phyloP scores from a whole-genome alignment of 2,329 filamentous ascomycete genomes.

The Botrytis sinoallii region DNA sequence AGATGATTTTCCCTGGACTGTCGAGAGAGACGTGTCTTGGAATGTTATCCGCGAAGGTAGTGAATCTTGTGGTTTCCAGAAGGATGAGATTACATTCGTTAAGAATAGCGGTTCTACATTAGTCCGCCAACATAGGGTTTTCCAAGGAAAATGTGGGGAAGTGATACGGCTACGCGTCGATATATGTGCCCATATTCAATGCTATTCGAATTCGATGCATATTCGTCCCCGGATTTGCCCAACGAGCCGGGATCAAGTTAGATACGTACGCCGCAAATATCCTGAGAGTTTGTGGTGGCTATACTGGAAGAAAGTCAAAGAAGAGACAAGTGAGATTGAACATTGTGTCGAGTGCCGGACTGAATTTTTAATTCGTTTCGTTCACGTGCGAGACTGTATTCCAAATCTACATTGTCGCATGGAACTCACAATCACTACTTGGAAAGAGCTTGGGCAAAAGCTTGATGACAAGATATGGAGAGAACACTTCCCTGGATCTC shows the following conservation, averaged over 20 bases:
- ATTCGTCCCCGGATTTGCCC: not conserved
- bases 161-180: not conserved
- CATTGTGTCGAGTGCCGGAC: not conserved
- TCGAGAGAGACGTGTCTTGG: not conserved
- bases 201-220: not conserved
- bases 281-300: not conserved
- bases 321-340: not conserved
- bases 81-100: not conserved
- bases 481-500: not conserved
- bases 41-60: not conserved
- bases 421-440: not conserved
- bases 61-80: not conserved
- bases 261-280: not conserved
- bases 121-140: not conserved
- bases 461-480: not conserved
- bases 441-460: not conserved
- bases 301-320: not conserved
- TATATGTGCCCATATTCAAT: not conserved
- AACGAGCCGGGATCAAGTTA: not conserved
- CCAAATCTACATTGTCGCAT: not conserved
- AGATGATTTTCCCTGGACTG: not conserved
- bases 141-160: not conserved
- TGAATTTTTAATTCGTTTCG: not conserved
- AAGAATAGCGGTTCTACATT: not conserved
- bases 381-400: not conserved